Evolutionary conservation across 1,284 basidiomycete species (phyloP).

Genomic region (Inonotus hispidus): DNA sequence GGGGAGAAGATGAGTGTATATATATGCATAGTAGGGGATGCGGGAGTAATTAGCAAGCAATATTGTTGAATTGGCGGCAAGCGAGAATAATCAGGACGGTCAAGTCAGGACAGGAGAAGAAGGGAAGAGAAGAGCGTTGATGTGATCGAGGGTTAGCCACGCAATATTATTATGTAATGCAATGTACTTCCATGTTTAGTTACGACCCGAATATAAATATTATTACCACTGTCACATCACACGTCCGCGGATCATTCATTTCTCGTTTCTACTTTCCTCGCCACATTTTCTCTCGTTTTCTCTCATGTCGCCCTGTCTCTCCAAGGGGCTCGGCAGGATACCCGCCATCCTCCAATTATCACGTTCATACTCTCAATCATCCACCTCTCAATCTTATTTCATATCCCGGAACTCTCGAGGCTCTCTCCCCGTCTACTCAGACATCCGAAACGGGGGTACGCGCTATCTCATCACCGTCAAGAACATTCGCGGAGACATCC

Average conservation of each 20-base stretch:
- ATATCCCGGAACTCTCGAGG: conserved; percentile 59
- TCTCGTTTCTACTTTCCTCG: background rate
- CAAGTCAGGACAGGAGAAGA: background rate
- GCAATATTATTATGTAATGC: background rate
- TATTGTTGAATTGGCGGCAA: too few species aligned
- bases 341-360: background rate
- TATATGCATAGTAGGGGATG: conserved; percentile 3
- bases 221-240: too few species aligned
- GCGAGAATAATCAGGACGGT: background rate
- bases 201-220: too few species aligned
- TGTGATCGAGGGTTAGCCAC: too few species aligned
- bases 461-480: conserved; percentile 44
- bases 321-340: background rate
- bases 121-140: background rate
- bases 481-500: conserved; percentile 41
- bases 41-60: conserved; percentile 10
- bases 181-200: background rate
- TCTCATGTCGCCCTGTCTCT: conserved; percentile 1
- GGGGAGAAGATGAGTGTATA: background rate
- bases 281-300: background rate
- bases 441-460: conserved; percentile 58
- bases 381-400: conserved; percentile 39
- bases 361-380: conserved; percentile 9
- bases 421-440: conserved; percentile 66
- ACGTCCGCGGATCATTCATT: background rate